phyloP scores from a whole-genome alignment of 2,329 filamentous ascomycete genomes.

The Coleophoma cylindrospora region DNA sequence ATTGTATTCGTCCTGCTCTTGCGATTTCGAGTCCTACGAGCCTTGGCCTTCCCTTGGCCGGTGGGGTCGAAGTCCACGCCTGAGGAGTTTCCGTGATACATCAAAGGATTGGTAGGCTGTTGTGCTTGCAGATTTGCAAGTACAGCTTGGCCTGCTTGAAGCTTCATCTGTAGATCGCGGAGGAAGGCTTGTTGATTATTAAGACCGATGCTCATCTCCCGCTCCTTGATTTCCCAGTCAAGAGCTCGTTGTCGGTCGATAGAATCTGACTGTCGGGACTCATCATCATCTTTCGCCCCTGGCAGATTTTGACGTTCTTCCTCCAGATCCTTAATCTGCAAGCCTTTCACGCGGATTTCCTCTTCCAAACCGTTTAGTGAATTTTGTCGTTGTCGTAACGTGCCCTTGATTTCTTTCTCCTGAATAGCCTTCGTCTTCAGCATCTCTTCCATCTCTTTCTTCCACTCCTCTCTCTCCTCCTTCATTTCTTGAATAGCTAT shows the following conservation, averaged over 20 bases:
- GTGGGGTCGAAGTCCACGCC: conserved; percentile 26
- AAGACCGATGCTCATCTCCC: conserved; percentile 16
- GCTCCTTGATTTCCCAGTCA: conserved; percentile 25
- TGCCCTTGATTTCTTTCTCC: conserved; percentile 44
- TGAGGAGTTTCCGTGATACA: conserved; percentile 26
- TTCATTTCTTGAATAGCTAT: conserved; percentile 57
- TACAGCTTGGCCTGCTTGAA: conserved; percentile 13
- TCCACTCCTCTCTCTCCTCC: conserved; percentile 47
- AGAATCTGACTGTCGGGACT: conserved; percentile 20
- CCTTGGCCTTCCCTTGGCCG: conserved; percentile 25
- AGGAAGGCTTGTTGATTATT: conserved; percentile 14
- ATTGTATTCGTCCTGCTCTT: conserved; percentile 33
- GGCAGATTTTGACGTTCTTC: conserved; percentile 61
- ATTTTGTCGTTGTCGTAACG: conserved; percentile 58
- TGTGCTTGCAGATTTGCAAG: conserved; percentile 11
- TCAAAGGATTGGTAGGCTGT: conserved; percentile 19
- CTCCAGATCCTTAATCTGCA: conserved; percentile 69
- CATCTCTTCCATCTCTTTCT: conserved; percentile 45
- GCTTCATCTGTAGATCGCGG: conserved; percentile 17
- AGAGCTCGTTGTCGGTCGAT: conserved; percentile 21
- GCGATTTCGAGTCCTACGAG: conserved; percentile 30
- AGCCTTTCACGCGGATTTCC: conserved; percentile 66
- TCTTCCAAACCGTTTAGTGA: conserved; percentile 54
- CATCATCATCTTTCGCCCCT: conserved; percentile 54
- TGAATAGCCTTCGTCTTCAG: conserved; percentile 47